A percentile compares a stretch with the other conserved stretches of the same genome.
phyloP scores from a whole-genome alignment of 805 yeast genomes.

The Lipomyces yamadae region DNA sequence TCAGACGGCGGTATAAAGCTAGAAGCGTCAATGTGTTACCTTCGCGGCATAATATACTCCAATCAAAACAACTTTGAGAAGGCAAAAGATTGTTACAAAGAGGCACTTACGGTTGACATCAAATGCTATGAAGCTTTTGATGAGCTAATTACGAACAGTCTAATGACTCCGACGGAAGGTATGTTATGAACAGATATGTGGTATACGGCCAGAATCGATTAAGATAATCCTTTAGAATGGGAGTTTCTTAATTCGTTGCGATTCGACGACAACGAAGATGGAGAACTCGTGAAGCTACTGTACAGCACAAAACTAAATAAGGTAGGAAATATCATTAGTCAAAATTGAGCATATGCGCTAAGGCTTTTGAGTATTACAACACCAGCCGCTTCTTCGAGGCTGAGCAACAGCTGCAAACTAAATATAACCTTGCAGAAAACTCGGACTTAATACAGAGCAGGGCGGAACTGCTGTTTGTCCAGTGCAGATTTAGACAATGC shows the following conservation, averaged over 20 bases:
- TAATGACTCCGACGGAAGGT: conserved; percentile 75
- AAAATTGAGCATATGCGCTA: not conserved
- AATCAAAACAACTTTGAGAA: conserved; percentile 80
- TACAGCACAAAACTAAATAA: conserved; percentile 80
- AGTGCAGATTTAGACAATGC: conserved; percentile 80
- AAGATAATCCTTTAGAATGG: conserved; percentile 58
- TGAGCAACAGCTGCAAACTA: conserved; percentile 66
- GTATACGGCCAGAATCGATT: not conserved
- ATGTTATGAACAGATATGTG: conserved; percentile 3
- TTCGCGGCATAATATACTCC: conserved; percentile 82
- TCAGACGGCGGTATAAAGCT: conserved; percentile 84
- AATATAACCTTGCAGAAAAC: conserved; percentile 70
- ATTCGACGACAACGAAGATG: conserved; percentile 72
- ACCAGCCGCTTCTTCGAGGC: conserved; percentile 65
- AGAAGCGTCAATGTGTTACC: conserved; percentile 83
- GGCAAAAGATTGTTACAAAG: conserved; percentile 85
- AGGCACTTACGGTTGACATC: conserved; percentile 84
- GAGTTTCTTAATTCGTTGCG: conserved; percentile 66
- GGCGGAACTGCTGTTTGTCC: conserved; percentile 72
- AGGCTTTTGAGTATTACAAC: conserved; percentile 52
- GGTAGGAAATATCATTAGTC: not conserved
- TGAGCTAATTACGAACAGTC: conserved; percentile 70
- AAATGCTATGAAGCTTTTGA: conserved; percentile 93
- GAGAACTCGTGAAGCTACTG: conserved; percentile 74
- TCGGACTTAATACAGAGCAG: conserved; percentile 69